Evolutionary conservation across 2,329 filamentous ascomycete species (phyloP), one percentile per base, ranked within the genome.

Genomic region (Xylariomycetidae sp.): DNA sequence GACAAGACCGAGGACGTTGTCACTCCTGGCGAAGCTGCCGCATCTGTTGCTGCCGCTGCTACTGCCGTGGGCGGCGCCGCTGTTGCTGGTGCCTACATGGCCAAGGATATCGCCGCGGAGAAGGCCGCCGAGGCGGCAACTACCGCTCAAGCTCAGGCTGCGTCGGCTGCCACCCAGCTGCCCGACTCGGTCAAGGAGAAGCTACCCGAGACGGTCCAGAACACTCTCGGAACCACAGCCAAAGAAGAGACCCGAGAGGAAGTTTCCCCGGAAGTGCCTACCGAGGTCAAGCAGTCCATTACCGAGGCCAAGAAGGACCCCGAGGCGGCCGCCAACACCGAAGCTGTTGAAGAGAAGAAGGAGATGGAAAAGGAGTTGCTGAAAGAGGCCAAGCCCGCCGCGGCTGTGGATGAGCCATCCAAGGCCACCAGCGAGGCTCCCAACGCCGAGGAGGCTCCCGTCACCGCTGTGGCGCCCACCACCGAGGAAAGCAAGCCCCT

Each of bases 321-420:
- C 7, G 86, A 92, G 60, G 85, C 85, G 20, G 75, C 82, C 22
- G 72, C 74, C 35, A 82, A 79, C 58, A 65, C 76, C 2, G 69
- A 70, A 35, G 82, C 79, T 13, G 83, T 92, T 6, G 63, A 73
- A 42, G 84, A 89, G 48, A 92, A 92, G 74, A 76, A 75, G 56
- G 70, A 67, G 8, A 70, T 88, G 5, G 86, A 93, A 64, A 59
- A 74, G 17, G 82, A 94, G 62, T 68, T 93, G 7, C 65, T 88
- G 29, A 42, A 76, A 44, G 74, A 83, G 57, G 70, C 79, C 40
- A 67, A 72, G 56, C 54, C 60, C 32, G 53, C 54, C 33, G n/a
- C n/a, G n/a, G n/a, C n/a, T n/a, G n/a, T n/a, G n/a, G n/a, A n/a
- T n/a, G n/a, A n/a, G n/a, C n/a, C n/a, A n/a, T n/a, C n/a, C n/a